Evolutionary conservation across 768 basidiomycete genomes (phyloP).

Genomic region (Tricholoma sp.): DNA sequence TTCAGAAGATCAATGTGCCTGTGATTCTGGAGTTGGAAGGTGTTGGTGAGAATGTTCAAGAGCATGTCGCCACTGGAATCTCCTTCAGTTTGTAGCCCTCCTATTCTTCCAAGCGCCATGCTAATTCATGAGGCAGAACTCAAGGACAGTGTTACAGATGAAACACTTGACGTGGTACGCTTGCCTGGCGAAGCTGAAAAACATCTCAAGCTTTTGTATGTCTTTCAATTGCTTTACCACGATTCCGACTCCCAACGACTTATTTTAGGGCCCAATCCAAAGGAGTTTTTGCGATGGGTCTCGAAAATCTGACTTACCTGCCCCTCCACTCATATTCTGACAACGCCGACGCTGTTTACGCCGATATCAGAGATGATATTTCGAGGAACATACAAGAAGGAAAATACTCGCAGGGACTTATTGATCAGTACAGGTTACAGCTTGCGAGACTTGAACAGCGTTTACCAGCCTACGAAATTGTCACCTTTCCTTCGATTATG

Average conservation of each 20-base stretch:
- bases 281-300: conserved; percentile 14
- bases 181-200: not conserved
- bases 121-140: conserved; percentile 10
- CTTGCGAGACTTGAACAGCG: conserved; percentile 20
- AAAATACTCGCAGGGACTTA: conserved; percentile 7
- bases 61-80: conserved; percentile 25
- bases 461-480: conserved; percentile 23
- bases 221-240: not conserved
- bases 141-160: not conserved
- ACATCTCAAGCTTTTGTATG: conserved; percentile 3
- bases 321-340: conserved; percentile 13
- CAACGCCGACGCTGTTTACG: conserved; percentile 9
- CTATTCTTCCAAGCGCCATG: conserved; percentile 2
- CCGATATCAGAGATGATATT: conserved; percentile 5
- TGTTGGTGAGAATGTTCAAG: conserved; percentile 40
- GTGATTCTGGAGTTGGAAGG: conserved; percentile 31
- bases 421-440: conserved; percentile 13
- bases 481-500: conserved; percentile 21
- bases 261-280: conserved; percentile 4
- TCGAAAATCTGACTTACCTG: conserved; percentile 10
- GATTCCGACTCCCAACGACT: not conserved
- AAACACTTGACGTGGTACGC: conserved; percentile 14
- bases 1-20: conserved; percentile 33
- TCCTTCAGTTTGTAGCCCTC: conserved; percentile 20
- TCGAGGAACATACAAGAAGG: not conserved